Evolutionary conservation across 352 stramenopile species (phyloP).

Genomic region (Globisporangium splendens): DNA sequence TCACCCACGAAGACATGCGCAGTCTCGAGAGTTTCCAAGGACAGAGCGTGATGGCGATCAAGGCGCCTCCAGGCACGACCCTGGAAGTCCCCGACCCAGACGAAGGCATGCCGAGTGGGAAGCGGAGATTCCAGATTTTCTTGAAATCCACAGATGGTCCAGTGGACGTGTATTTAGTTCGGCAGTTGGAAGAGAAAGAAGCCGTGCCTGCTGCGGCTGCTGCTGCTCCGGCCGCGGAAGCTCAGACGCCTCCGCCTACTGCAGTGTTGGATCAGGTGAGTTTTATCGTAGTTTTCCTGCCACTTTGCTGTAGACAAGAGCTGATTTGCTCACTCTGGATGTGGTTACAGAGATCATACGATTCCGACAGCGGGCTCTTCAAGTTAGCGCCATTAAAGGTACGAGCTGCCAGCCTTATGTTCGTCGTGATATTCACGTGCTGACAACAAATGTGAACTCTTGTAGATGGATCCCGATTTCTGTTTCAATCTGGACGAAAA

Average conservation of each 20-base stretch:
- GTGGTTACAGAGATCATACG: conserved; percentile 59
- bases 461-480: conserved; percentile 82
- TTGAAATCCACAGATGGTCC: conserved; percentile 89
- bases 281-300: neutral
- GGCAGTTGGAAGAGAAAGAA: conserved; percentile 34
- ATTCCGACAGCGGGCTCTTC: conserved; percentile 81
- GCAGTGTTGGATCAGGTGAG: conserved; percentile 58
- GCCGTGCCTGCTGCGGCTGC: conserved; percentile 9
- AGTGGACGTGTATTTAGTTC: conserved; percentile 90
- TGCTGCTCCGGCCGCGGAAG: conserved; percentile 14
- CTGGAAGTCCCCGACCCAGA: conserved; percentile 94
- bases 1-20: conserved; percentile 88
- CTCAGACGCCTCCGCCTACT: conserved; percentile 20
- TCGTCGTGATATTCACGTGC: neutral
- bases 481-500: conserved; percentile 87
- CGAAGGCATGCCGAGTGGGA: conserved; percentile 88
- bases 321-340: neutral
- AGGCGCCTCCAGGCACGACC: conserved; percentile 90
- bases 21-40: conserved; percentile 78
- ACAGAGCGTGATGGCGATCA: conserved; percentile 93
- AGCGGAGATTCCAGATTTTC: conserved; percentile 93
- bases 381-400: conserved; percentile 86
- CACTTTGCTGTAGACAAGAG: neutral
- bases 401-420: conserved; percentile 1
- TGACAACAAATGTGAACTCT: neutral